Evolutionary conservation across 2,329 filamentous ascomycete genomes (phyloP).

Genomic region (Chrysoporthe deuterocubensis): DNA sequence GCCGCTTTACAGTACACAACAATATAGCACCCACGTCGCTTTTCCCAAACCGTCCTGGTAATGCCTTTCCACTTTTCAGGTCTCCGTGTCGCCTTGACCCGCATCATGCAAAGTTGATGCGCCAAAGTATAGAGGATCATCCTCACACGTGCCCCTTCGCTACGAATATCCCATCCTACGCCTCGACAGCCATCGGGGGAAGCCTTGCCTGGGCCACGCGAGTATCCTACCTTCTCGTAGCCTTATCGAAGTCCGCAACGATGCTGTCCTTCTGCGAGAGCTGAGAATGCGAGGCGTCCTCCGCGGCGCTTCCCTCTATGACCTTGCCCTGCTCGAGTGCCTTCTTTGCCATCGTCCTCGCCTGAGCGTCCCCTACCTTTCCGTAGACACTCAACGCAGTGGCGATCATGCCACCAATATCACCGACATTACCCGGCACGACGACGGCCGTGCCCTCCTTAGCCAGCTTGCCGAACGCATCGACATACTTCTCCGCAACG

Average conservation of each 20-base stretch:
- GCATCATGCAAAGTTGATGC: slow-evolving; percentile 8
- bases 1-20: slow-evolving; percentile 8
- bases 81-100: background rate
- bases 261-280: slow-evolving; percentile 33
- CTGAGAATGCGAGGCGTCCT: slow-evolving; percentile 27
- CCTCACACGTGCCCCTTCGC: slow-evolving; percentile 3
- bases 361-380: slow-evolving; percentile 84
- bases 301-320: slow-evolving; percentile 30
- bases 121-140: background rate
- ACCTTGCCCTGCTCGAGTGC: slow-evolving; percentile 42
- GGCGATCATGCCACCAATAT: slow-evolving; percentile 96
- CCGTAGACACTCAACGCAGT: slow-evolving; percentile 94
- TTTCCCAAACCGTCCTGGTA: slow-evolving; percentile 8
- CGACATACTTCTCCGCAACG: slow-evolving; percentile 97
- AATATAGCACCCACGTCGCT: background rate
- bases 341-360: slow-evolving; percentile 65
- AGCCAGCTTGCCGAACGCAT: slow-evolving; percentile 84
- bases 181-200: background rate
- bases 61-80: slow-evolving; percentile 10
- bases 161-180: slow-evolving; percentile 6
- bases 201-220: background rate
- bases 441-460: slow-evolving; percentile 96
- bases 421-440: slow-evolving; percentile 94
- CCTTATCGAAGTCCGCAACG: slow-evolving; percentile 37
- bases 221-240: slow-evolving; percentile 25